Evolutionary conservation across 768 basidiomycete species (phyloP), one percentile per base, ranked within the genome.

Genomic region (Auricularia sp.): DNA sequence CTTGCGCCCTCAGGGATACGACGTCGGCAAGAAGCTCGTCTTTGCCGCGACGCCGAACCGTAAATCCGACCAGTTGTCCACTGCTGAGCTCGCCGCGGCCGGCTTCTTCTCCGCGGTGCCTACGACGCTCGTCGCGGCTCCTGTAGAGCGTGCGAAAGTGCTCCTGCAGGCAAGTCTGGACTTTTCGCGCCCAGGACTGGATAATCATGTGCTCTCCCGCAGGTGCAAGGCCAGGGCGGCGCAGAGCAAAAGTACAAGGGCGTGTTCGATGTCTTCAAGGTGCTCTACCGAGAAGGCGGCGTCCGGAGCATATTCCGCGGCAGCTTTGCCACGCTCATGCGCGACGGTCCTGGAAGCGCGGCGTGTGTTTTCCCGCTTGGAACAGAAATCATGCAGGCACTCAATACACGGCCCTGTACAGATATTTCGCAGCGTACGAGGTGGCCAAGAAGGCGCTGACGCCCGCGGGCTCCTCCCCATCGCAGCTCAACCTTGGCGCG

Each of bases 351-450:
- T 0, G 97, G 97, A 59, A 93, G 90, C 73, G 97, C 97, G 68
- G 95, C 90, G 89, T 97, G 78, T 73, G 92, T 81, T 18, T 45
- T 47, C 62, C 47, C 10, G 33, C 59, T 62, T 24, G 3, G 16
- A 33, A 51, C 44, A 56, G 7, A 42, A 29, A 29, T 4, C 47
- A 39, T 44, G 68, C 59, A 63, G 62, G 29, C 37, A 39, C 34
- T 63, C 18, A 66, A 11, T n/a, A 21, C 54, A 66, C 34, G 71
- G 47, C 59, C 69, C 35, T 66, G 63, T 56, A 18, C 69, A 96
- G 93, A 61, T 98, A 98, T 78, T 99, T 99, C 73, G 95, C 94
- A 18, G 89, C 94, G 11, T 99, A 99, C 73, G 97, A 99, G 77
- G 83, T 94, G 37, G 87, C 91, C 47, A 99, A 99, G 77, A 90